Base-by-base conservation (phyloP, 805 yeast species). In the Candida dendrica region DNA sequence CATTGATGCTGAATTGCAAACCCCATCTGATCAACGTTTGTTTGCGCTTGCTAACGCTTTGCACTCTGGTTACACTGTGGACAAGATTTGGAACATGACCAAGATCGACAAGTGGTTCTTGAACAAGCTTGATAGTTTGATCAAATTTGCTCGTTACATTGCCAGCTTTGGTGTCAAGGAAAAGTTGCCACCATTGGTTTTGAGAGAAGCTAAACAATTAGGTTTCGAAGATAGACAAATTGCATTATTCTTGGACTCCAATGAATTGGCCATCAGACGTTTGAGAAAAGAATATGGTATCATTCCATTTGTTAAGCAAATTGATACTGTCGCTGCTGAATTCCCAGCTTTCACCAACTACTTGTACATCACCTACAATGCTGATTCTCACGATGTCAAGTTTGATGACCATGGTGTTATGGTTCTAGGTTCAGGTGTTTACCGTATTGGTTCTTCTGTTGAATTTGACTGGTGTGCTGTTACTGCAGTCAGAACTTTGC, bases 381-480 rank as follows among this genome's bases (percentile, higher is more conserved):
- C 96, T 38, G 89, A 85, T 52, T 68, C 84, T 30, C 82, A 84
- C 52, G 98, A 91, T 66, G 79, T 93, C 46, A 61, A 71, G n/a
- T 93, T 91, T 59, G 81, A 89, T 52, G 97, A 91, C 50, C 81
- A 89, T 50, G 97, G 97, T 64, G 83, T 85, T 40, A 86, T 91
- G 85, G 98, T 91, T 35, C 73, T 91, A 46, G 98, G 98, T 51
- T 89, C 97, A 4, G 98, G 98, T 75, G 98, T 93, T 36, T 91
- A 91, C 76, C 81, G 98, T 71, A 91, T 91, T 61, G 98, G 98
- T 56, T 93, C 98, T 6, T 91, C 98, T 26, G 98, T 91, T 47
- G 98, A 91, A 68, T 91, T 91, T 61, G 98, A 91, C 70, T 91
- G 98, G 97, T 91, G 98, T 79, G 98, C 98, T 37, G 98, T 91